Base-by-base conservation (phyloP, 2,329 filamentous ascomycete species). In the Eutypella sp. region DNA sequence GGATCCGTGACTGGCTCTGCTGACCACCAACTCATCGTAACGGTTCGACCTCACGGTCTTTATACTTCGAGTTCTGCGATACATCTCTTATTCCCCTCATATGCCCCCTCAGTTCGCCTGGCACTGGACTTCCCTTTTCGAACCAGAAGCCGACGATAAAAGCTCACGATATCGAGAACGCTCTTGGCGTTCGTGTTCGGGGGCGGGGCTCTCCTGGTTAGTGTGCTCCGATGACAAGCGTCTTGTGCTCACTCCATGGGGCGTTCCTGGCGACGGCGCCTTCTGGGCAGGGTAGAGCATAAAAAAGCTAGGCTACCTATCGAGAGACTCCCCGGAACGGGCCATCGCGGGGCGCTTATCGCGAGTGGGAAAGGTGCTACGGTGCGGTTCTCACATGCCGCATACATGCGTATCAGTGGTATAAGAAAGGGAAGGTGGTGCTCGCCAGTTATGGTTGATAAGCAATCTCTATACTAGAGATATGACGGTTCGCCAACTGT, bases 101-200 rank as follows among this genome's bases (percentile, higher is more conserved):
- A n/a, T 25, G 15, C 22, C 29, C 29, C 13, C 16, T n/a, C n/a
- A n/a, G n/a, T n/a, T n/a, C n/a, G n/a, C n/a, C 46, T 42, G 8
- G 18, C 23, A 49, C 18, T 37, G 48, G 62, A 50, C 59, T 63
- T 62, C 59, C 59, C 57, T 38, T 59, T 62, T 59, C 36, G 59
- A 61, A 45, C 42, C n/a, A 51, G 33, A 42, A 24, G 43, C 48
- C 51, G 45, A 50, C 50, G 49, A 56, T 54, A 44, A 25, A 31
- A 19, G 29, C 25, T 33, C 29, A 31, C 39, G 24, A 22, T 44
- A 13, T 25, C 25, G 34, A 18, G 24, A 24, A 41, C 19, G 43
- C 9, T 25, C 44, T 27, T 27, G n/a, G 24, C 20, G 24, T 31
- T 40, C 29, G 36, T 39, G 20, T 42, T 46, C 44, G 25, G 34